A percentile compares a stretch with the other conserved stretches of the same genome.
Evolutionary conservation across 805 yeast genomes (phyloP).

Genomic region (Yamadazyma paraphyllophila): DNA sequence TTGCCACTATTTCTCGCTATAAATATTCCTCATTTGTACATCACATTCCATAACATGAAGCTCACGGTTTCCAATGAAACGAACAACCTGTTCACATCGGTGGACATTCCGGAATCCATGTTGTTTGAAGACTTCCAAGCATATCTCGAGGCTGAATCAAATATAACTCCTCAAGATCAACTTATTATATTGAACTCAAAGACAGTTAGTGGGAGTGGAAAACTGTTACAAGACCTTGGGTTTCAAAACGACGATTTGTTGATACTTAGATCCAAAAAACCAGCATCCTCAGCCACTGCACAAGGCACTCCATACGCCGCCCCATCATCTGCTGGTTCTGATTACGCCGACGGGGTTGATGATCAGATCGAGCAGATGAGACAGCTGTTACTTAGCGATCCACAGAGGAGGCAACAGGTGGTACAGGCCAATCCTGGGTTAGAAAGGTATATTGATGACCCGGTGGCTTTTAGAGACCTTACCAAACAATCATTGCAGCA

Average conservation of each 20-base stretch:
- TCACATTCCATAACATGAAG: slow-evolving; percentile 18
- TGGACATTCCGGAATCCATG: slow-evolving; percentile 69
- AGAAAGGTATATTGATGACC: slow-evolving; percentile 45
- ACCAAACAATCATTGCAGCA: slow-evolving; percentile 34
- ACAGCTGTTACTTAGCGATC: slow-evolving; percentile 45
- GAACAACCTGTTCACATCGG: slow-evolving; percentile 28
- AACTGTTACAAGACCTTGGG: slow-evolving; percentile 46
- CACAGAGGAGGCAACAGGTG: slow-evolving; percentile 36
- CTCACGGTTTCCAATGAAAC: slow-evolving; percentile 24
- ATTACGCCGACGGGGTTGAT: slow-evolving; percentile 13
- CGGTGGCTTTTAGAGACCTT: slow-evolving; percentile 43
- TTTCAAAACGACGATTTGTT: slow-evolving; percentile 60
- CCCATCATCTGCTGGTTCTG: slow-evolving; percentile 10
- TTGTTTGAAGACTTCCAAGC: slow-evolving; percentile 68
- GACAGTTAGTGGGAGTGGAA: slow-evolving; percentile 26
- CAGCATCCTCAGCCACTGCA: slow-evolving; percentile 10
- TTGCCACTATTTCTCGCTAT: slow-evolving; percentile 5
- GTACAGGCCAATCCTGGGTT: slow-evolving; percentile 46
- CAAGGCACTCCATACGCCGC: slow-evolving; percentile 8
- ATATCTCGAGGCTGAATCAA: slow-evolving; percentile 67
- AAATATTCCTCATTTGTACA: background rate
- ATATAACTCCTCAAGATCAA: slow-evolving; percentile 46
- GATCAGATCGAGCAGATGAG: slow-evolving; percentile 48
- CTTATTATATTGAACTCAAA: slow-evolving; percentile 48
- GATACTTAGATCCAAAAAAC: slow-evolving; percentile 24